These are phyloP conservation scores for Helminthosporium solani DNA, from an alignment of 2,329 filamentous ascomycete species.

Conservation along the genomic window DNA sequence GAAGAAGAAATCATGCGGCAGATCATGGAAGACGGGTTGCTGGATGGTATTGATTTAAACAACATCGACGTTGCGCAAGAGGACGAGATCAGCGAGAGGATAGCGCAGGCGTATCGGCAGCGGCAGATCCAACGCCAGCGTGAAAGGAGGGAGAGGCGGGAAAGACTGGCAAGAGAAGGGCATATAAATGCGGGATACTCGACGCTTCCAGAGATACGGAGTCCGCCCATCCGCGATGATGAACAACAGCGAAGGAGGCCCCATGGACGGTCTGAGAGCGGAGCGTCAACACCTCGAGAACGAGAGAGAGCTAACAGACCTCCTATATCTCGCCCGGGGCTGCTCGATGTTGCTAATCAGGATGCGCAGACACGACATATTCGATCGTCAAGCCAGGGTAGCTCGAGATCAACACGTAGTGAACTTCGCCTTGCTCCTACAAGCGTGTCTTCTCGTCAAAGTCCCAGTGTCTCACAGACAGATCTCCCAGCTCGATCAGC, in stretches of 20 bases:
- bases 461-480: conserved; percentile 63
- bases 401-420: conserved; percentile 41
- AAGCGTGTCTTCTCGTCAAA: conserved; percentile 36
- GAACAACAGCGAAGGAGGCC: conserved; percentile 32
- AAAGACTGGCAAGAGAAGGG: conserved; percentile 44
- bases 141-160: conserved; percentile 36
- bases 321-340: conserved; percentile 50
- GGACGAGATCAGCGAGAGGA: conserved; percentile 85
- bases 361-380: conserved; percentile 32
- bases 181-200: conserved; percentile 25
- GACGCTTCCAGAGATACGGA: conserved; percentile 27
- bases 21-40: conserved; percentile 80
- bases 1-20: conserved; percentile 87
- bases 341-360: conserved; percentile 46
- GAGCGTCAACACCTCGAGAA: conserved; percentile 35
- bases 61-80: conserved; percentile 82
- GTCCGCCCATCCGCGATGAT: conserved; percentile 30
- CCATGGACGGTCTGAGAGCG: conserved; percentile 39
- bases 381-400: conserved; percentile 52
- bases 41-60: conserved; percentile 86
- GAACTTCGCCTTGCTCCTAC: conserved; percentile 30
- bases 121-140: conserved; percentile 66
- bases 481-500: conserved; percentile 54
- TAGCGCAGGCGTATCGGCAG: conserved; percentile 82
- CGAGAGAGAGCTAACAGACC: conserved; percentile 33